Base-by-base conservation (phyloP, 2,329 filamentous ascomycete species). In the Cercospora sp. region DNA sequence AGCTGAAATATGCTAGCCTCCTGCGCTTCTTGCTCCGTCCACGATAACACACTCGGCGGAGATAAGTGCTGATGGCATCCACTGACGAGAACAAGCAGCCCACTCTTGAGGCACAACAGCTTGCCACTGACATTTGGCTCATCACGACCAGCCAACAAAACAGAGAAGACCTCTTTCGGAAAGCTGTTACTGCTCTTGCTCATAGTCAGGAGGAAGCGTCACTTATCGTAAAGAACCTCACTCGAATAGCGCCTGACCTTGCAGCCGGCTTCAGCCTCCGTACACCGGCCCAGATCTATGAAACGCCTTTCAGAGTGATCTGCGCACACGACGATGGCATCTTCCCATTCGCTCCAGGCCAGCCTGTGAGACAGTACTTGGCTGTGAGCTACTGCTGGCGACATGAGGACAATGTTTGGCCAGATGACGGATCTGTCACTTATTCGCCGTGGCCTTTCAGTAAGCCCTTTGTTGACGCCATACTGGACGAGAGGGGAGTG, bases 341-440 rank as follows among this genome's bases (percentile, higher is more conserved):
- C 8, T 63, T 51, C 60, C 60, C 60, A 23, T 51, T 63, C 9
- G 60, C 18, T 8, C 16, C 6, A 30, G 42, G n/a, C 16, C 42
- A 63, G 60, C 60, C 42, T 3, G 23, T 63, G 42, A 63, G 23
- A 45, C 60, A 63, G 10, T 63, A 18, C 6, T 23, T 63, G 13
- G 60, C 42, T 3, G 60, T 63, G 39, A 63, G 60, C 60, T 63
- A 63, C 39, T 51, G 39, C 42, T 63, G 42, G 60, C 10, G 60
- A 23, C 36, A 63, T 2, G 60, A 45, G n/a, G n/a, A 51, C n/a
- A 7, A 31, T 18, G 13, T 4, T n/a, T 63, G 60, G 60, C 60
- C 60, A 51, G 42, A 23, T 30, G 60, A 63, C 10, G 28, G 60
- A 2, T 51, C 42, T 20, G 5, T 13, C 5, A n/a, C 60, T 18